Evolutionary conservation across 495 filamentous ascomycete species (phyloP).

Genomic region (Entonaema liquescens): DNA sequence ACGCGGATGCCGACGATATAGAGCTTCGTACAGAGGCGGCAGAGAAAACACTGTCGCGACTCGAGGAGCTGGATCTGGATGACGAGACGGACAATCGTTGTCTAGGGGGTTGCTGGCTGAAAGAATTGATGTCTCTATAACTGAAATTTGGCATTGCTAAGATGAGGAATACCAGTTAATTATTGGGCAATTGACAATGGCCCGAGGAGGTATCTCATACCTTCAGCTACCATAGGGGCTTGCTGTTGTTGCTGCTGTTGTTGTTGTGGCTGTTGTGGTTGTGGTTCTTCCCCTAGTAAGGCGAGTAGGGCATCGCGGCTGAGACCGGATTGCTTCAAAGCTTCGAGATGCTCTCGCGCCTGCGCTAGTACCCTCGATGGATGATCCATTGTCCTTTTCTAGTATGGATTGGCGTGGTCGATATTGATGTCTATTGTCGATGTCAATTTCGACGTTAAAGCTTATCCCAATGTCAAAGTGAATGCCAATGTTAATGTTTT

Average conservation of each 20-base stretch:
- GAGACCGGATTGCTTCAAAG: constrained; percentile 45
- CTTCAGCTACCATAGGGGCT: constrained; percentile 32
- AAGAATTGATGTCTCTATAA: constrained; percentile 43
- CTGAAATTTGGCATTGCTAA: constrained; percentile 40
- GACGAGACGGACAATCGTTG: constrained; percentile 55
- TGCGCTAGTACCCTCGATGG: constrained; percentile 45
- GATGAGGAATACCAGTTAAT: constrained; percentile 20
- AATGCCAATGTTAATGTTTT: background rate
- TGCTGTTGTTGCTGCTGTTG: constrained; percentile 8
- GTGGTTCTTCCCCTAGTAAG: constrained; percentile 39
- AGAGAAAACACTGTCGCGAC: constrained; percentile 47
- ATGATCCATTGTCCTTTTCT: constrained; percentile 41
- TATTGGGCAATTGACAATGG: background rate
- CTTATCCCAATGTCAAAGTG: background rate
- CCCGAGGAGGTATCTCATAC: constrained; percentile 27
- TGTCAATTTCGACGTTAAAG: background rate
- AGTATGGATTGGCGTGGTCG: constrained; percentile 22
- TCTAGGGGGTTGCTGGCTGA: constrained; percentile 29
- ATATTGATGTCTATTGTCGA: background rate
- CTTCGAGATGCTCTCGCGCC: constrained; percentile 46
- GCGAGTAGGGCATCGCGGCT: constrained; percentile 43
- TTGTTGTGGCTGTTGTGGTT: constrained; percentile 23
- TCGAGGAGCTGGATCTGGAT: constrained; percentile 54
- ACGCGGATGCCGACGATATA: constrained; percentile 46
- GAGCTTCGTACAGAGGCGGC: constrained; percentile 50